Base-by-base conservation (phyloP, 2,329 filamentous ascomycete genomes). In the Aspergillus thermomutatus region DNA sequence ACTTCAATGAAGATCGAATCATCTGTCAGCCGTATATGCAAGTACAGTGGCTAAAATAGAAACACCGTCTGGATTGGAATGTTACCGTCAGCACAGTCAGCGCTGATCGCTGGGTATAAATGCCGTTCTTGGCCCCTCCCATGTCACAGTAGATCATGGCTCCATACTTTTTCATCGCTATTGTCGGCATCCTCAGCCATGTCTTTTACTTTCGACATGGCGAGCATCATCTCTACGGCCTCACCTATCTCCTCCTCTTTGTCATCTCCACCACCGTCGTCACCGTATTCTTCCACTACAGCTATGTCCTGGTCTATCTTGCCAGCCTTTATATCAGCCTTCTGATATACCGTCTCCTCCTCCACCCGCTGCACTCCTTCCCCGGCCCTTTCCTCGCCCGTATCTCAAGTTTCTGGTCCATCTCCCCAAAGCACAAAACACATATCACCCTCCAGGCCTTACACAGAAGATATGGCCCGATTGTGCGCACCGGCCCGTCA, bases 381-480 rank as follows among this genome's bases (percentile, higher is more conserved):
- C 56, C 55, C 1, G 66, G 66, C 14, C 75, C 75, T 3, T 66
- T 65, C 37, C 55, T 53, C 27, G 70, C 71, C 7, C 67, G 71
- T 21, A 17, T 77, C 10, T 66, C 69, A 1, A 66, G 56, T 17
- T 52, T 77, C 21, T 76, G 53, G 51, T 46, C 50, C 17, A 47
- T 52, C 14, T 34, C 21, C 3, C 10, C 57, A 11, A 27, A 21
- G 14, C 43, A 49, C 3, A 49, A 47, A 10, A 51, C 17, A 34
- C 25, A n/a, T 40, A 54, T 25, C 11, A 28, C 11, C 65, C 63
- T 64, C 67, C 25, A 64, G 5, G 57, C 57, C 4, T 56, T 76
- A 27, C 75, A 77, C 56, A 58, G 68, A 27, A 57, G 67, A 49
- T 69, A 75, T 56, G 75, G 73, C 7, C 64, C 68, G n/a, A 67